These are phyloP conservation scores for Cornus kousa DNA, from an alignment of 148 eudicot genomes.

Conservation along the genomic window DNA sequence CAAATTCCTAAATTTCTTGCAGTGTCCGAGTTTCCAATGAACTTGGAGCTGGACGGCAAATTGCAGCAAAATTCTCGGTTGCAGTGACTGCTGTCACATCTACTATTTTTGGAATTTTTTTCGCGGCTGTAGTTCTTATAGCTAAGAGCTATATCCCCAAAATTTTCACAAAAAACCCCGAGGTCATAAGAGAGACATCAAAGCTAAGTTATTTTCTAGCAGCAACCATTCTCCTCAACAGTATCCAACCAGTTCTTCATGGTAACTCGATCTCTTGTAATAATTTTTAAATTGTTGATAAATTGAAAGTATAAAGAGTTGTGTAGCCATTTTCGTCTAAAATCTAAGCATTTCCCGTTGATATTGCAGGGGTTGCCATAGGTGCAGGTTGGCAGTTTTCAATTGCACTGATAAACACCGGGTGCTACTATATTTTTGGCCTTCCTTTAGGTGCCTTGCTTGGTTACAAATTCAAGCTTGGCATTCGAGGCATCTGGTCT, in stretches of 20 bases:
- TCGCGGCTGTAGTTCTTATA: conserved; percentile 24
- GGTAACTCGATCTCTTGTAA: conserved; percentile 8
- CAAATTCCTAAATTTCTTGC: not conserved
- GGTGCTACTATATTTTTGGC: conserved; percentile 46
- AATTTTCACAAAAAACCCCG: conserved; percentile 27
- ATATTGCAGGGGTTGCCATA: conserved; percentile 48
- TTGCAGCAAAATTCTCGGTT: conserved; percentile 49
- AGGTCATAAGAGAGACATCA: conserved; percentile 35
- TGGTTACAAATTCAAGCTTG: conserved; percentile 34
- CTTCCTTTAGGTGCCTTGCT: conserved; percentile 52
- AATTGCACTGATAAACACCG: conserved; percentile 40
- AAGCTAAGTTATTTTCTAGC: conserved; percentile 41
- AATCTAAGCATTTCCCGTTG: no score
- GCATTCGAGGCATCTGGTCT: conserved; percentile 50
- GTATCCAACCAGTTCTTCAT: conserved; percentile 47
- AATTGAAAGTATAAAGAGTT: no score
- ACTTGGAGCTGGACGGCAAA: conserved; percentile 54
- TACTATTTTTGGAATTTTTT: conserved; percentile 31
- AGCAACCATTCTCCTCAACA: conserved; percentile 38
- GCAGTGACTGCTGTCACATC: conserved; percentile 31
- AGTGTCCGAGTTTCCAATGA: conserved; percentile 66
- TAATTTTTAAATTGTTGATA: no score
- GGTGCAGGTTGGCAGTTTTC: conserved; percentile 58
- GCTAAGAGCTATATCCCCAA: conserved; percentile 28
- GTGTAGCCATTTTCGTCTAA: no score